Conservation (phyloP, 192 early-diverging fungal species). For the Entrophospora sp. region DNA sequence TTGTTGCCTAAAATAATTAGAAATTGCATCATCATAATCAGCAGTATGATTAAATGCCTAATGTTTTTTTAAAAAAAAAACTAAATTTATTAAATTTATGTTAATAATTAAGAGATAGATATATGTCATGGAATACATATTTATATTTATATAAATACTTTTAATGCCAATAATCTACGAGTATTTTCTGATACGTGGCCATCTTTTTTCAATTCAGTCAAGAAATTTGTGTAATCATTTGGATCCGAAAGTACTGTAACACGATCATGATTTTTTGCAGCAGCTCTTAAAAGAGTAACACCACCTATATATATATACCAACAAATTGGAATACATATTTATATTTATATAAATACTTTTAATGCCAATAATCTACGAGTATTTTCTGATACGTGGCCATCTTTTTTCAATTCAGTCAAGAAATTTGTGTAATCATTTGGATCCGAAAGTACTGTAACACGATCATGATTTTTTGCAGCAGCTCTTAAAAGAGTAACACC, state of each 20-base stretch:
- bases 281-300: conserved; percentile 94
- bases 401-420: conserved; percentile 61
- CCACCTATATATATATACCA: conserved; percentile 76
- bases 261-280: conserved; percentile 97
- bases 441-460: conserved; percentile 88
- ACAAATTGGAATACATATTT: not conserved
- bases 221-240: conserved; percentile 73
- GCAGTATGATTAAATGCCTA: conserved; percentile 92
- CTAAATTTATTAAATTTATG: no score
- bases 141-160: conserved; percentile 27
- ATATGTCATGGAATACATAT: not conserved
- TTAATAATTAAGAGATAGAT: not conserved
- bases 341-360: conserved; percentile 37
- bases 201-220: conserved; percentile 60
- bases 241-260: conserved; percentile 92
- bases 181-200: conserved; percentile 58
- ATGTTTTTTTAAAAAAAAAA: no score
- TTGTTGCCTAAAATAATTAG: conserved; percentile 90
- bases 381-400: conserved; percentile 51
- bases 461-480: conserved; percentile 97
- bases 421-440: conserved; percentile 83
- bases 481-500: conserved; percentile 96
- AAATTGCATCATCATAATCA: conserved; percentile 91
- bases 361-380: conserved; percentile 77
- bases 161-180: conserved; percentile 76